These are phyloP conservation scores for Triticum turgidum DNA, from an alignment of 176 grass and related monocot genomes.

Conservation along the genomic window DNA sequence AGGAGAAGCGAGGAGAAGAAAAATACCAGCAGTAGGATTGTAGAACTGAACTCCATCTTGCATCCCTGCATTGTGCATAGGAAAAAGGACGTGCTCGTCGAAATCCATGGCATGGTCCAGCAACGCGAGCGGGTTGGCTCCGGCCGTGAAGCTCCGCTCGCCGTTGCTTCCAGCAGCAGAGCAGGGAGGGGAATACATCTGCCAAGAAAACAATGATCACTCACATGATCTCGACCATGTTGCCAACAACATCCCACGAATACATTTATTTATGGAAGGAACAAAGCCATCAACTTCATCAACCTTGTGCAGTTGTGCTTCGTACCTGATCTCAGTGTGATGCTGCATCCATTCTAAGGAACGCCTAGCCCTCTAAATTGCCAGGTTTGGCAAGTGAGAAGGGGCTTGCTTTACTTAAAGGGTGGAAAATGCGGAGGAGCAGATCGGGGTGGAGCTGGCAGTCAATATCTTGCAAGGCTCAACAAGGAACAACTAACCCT, in stretches of 20 bases:
- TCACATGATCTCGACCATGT: constrained; percentile 9
- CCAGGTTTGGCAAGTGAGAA: constrained; percentile 45
- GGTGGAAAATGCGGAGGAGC: constrained; percentile 33
- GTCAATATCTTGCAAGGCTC: constrained; percentile 85
- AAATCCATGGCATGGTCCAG: constrained; percentile 73
- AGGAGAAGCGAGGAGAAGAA: background rate
- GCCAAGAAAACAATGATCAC: constrained; percentile 35
- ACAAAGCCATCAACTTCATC: constrained; percentile 27
- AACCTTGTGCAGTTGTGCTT: constrained; percentile 23
- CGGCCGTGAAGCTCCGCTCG: constrained; percentile 43
- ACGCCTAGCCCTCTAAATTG: constrained; percentile 32
- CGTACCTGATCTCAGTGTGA: constrained; percentile 24
- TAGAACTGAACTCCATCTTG: constrained; percentile 35
- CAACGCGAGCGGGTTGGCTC: constrained; percentile 49
- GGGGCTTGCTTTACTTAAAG: constrained; percentile 69
- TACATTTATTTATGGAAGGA: constrained; percentile 21
- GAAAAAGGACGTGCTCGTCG: constrained; percentile 49
- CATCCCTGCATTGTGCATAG: constrained; percentile 44
- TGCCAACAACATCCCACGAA: constrained; percentile 34
- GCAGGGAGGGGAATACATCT: constrained; percentile 50
- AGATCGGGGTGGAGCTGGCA: constrained; percentile 45
- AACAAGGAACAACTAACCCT: constrained; percentile 76
- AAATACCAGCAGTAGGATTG: constrained; percentile 36
- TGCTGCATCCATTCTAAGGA: constrained; percentile 35
- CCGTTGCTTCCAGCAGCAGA: constrained; percentile 33